A percentile compares a stretch with the other conserved stretches of the same genome.
Evolutionary conservation across 768 basidiomycete genomes (phyloP).

Genomic region (Pleurotus ostreatus): DNA sequence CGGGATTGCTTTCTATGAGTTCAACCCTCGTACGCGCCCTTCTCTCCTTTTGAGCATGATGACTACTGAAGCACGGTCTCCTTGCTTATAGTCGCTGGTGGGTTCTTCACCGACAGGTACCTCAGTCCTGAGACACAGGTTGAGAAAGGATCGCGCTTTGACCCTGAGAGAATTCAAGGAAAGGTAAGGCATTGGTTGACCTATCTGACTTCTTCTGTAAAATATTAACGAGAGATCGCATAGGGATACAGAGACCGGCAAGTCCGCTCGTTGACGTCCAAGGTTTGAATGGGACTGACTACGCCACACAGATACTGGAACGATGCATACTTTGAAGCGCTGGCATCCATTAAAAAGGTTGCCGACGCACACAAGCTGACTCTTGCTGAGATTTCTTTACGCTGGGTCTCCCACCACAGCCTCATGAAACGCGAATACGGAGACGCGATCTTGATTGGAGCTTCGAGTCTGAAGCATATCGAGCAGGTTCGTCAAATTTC

Average conservation of each 20-base stretch:
- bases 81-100: constrained; percentile 45
- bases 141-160: constrained; percentile 56
- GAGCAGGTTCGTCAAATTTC: constrained; percentile 31
- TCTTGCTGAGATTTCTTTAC: constrained; percentile 49
- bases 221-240: neutral
- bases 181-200: constrained; percentile 22
- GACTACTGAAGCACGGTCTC: neutral
- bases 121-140: constrained; percentile 30
- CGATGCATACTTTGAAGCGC: constrained; percentile 45
- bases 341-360: constrained; percentile 37
- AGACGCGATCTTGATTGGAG: constrained; percentile 62
- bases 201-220: neutral
- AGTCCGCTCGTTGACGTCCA: neutral
- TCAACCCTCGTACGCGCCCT: constrained; percentile 43
- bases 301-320: constrained; percentile 44
- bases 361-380: constrained; percentile 43
- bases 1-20: constrained; percentile 49
- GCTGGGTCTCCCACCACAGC: constrained; percentile 61
- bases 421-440: constrained; percentile 41
- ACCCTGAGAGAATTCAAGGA: constrained; percentile 40
- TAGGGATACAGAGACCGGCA: neutral
- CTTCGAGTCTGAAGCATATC: constrained; percentile 51
- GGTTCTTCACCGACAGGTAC: constrained; percentile 56
- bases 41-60: neutral
- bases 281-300: neutral